Evolutionary conservation across 352 stramenopile species (phyloP), one percentile per base, ranked within the genome.

Genomic region (Pythium volutum): DNA sequence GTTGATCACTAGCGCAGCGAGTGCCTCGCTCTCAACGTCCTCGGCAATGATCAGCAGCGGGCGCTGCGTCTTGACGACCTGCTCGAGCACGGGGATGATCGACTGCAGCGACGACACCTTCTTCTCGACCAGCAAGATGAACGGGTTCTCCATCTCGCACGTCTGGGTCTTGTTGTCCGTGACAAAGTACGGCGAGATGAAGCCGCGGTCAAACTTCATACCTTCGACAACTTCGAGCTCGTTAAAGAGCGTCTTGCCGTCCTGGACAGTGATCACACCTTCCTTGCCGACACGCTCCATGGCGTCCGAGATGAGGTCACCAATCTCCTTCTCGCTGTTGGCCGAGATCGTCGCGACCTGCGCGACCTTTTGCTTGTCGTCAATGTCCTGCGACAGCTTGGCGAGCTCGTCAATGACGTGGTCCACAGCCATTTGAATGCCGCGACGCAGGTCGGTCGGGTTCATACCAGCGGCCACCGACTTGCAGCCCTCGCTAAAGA

Each of bases 281-380:
- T 99, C 97, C 77, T 99, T 99, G 65, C 97, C 97, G 27, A 99
- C 98, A 52, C 96, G 87, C 78, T 99, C 97, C 97, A 99, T 99
- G 63, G 98, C 98, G 74, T 99, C 97, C 49, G 81, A 91, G 72
- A 99, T 99, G 34, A 99, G 82, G 55, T 89, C 77, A 64, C 98
- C 98, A 73, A 99, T 99, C 75, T 99, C 96, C 22, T 73, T 83
- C 75, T 99, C 97, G 62, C 91, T 96, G 82, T 99, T 99, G 62
- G 98, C 97, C 56, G 97, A 99, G 74, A 99, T 99, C 26, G 97
- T 99, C 55, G 96, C 98, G 25, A 99, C 97, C 78, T 99, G 97
- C 18, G 95, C 90, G 34, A 99, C 96, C 78, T 99, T 98, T 69
- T 99, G 95, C 76, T 99, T 99, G 62, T 97, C 95, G 41, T 97